Base-by-base conservation (phyloP, 2,329 filamentous ascomycete genomes). In the Anisogramma anomala region DNA sequence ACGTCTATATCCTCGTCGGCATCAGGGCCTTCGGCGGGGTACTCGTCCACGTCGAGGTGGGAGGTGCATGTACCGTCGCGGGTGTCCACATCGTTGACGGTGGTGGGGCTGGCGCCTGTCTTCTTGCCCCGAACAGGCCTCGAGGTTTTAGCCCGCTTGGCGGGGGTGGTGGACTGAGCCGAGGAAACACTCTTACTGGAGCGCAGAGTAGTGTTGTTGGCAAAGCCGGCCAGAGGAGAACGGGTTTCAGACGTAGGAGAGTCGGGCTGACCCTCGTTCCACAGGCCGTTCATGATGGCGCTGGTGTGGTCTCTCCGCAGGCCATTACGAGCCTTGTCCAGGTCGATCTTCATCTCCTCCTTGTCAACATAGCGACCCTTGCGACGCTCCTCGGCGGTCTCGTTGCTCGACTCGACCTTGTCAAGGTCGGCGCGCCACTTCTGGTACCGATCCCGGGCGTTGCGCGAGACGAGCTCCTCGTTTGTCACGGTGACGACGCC, bases 391-490 rank as follows among this genome's bases (percentile, higher is more conserved):
- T 48, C 52, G 11, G 38, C 47, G 14, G 43, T 44, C n/a, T 39
- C 35, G 19, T 11, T 18, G 23, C 20, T 15, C 22, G 23, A 27
- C 23, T 33, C 23, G 23, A 71, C 68, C 49, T 69, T 69, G 20
- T 31, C 32, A 3, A 95, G 66, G 52, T 94, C 88, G 15, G 77
- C 69, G 37, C 67, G 66, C 91, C 91, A 98, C 45, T 79, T 77
- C 33, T 76, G 55, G 66, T 82, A 96, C 31, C 91, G 79, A 44
- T 91, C 82, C 47, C 72, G 71, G 14, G 91, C 83, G 48, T 78
- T 82, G 39, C 73, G 78, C 3, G 89, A 93, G n/a, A 95, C 71
- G 14, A 98, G 68, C 32, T 69, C 71, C 32, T 91, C 82, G 52
- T 86, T 79, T 5, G 78, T 72, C n/a, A 87, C 69, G 9, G 85